Base-by-base conservation (phyloP, 1,284 basidiomycete genomes). In the Tilletia setariae region DNA sequence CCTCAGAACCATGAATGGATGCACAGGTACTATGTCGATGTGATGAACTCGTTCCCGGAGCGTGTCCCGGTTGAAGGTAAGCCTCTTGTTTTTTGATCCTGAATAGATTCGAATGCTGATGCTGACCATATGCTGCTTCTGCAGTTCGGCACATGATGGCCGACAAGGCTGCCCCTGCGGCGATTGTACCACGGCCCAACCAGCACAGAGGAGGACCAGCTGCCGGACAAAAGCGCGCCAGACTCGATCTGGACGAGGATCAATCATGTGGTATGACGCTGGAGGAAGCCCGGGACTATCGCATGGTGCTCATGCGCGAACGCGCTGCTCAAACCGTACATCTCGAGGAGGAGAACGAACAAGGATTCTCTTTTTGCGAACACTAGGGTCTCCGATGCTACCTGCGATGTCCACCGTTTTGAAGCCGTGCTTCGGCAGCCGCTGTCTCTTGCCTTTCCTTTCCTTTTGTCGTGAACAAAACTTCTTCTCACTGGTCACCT, bases 1-100 rank as follows among this genome's bases (percentile, higher is more conserved):
- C 84, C 84, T 19, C 86, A 86, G 74, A 74, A 74, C 53, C 44
- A 30, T 85, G 85, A 32, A 8, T 66, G 64, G 64, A 66, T 66
- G 56, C 28, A 30, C 3, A 40, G 13, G 28, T 40, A 40, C 30
- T 35, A 19, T 30, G 28, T n/a, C 3, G 15, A 32, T 2, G 16
- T 61, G 2, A 32, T 35, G 15, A 30, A 19, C 19, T 32, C 56
- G 28, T 30, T 61, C 19, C 56, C 56, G n/a, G 28, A 25, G 13
- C 23, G 7, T 25, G 11, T 61, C 8, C 56, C 56, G 9, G 32
- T 19, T 15, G 56, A 61, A 40, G 28, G 56, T 61, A 30, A 61
- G 56, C 35, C n/a, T n/a, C n/a, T n/a, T n/a, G n/a, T n/a, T n/a
- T n/a, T n/a, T n/a, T n/a, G n/a, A n/a, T n/a, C n/a, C n/a, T n/a